A percentile compares a stretch with the other conserved stretches of the same genome.
These are phyloP conservation scores for Aspergillus tubingensis DNA, from an alignment of 2,329 filamentous ascomycete genomes.

Conservation along the genomic window DNA sequence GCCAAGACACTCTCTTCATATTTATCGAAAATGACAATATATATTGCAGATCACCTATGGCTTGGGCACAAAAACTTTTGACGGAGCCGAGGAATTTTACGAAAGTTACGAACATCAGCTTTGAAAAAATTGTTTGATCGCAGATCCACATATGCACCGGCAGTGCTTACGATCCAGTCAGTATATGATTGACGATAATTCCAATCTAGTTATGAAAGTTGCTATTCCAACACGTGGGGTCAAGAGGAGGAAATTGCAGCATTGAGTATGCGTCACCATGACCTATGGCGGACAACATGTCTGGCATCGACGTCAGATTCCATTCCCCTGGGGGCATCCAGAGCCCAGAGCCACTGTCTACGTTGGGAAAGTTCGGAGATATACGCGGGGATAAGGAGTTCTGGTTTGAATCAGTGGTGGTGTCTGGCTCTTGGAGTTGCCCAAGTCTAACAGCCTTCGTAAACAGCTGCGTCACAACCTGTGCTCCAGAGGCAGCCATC, in stretches of 20 bases:
- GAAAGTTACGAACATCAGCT: too few relatives aligned
- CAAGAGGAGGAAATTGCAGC: neutral
- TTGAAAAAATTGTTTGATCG: too few relatives aligned
- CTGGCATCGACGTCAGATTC: neutral
- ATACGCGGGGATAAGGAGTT: neutral
- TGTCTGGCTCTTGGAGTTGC: neutral
- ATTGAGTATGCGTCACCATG: neutral
- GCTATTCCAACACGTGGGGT: neutral
- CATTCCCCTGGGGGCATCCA: neutral
- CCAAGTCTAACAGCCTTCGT: neutral
- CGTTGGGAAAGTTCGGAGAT: neutral
- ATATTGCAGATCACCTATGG: too few relatives aligned
- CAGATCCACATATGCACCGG: too few relatives aligned
- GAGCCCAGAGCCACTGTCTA: neutral
- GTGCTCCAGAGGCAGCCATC: slow-evolving; percentile 11
- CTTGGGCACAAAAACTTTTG: too few relatives aligned
- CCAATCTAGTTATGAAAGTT: too few relatives aligned
- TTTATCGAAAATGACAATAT: too few relatives aligned
- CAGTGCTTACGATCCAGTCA: too few relatives aligned
- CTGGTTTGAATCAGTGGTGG: neutral
- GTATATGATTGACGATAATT: too few relatives aligned
- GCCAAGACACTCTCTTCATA: too few relatives aligned
- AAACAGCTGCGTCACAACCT: slow-evolving; percentile 10
- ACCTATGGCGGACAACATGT: neutral
- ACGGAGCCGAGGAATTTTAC: too few relatives aligned